Base-by-base conservation (phyloP, 805 yeast genomes). In the Saturnispora mendoncae region DNA sequence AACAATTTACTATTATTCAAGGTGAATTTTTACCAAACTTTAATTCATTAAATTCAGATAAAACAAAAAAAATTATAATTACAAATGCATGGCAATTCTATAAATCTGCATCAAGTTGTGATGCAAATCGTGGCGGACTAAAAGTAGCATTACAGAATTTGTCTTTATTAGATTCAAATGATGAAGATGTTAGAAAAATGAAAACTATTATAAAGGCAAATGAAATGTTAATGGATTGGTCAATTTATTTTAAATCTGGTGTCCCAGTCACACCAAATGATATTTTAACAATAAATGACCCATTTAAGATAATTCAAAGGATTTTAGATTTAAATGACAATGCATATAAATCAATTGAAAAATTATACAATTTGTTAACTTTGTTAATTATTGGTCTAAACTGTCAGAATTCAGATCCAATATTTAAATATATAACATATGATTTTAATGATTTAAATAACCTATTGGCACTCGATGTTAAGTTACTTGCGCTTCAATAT, bases 401-500 rank as follows among this genome's bases (percentile, higher is more conserved):
- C 6, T 45, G 58, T 4, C 40, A 42, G 8, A 32, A 39, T 3
- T n/a, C 18, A 13, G 45, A 47, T 23, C 31, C 30, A 4, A n/a
- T 44, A 8, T 47, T 32, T 15, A n/a, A 31, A 17, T 41, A 41
- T 19, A 28, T 38, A 2, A 34, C 40, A 4, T 35, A 32, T 10
- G 43, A 45, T 2, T 47, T 46, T 33, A 36, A 33, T 26, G 43
- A 43, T 12, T 15, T 43, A 12, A 19, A 40, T 3, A 42, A 46
- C 36, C 17, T 46, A 18, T 59, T 67, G 29, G 55, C 60, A 14
- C 53, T 53, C 1, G 49, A 53, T 8, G 26, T 58, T 13, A 45
- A 51, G 35, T 36, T 61, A 2, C 66, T 74, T 31, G 80, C 84
- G 50, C 74, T 85, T 18, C 85, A 83, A 49, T 68, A 80, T 34